These are phyloP conservation scores for Aspergillus affinis DNA, from an alignment of 495 filamentous ascomycete species.

Conservation along the genomic window DNA sequence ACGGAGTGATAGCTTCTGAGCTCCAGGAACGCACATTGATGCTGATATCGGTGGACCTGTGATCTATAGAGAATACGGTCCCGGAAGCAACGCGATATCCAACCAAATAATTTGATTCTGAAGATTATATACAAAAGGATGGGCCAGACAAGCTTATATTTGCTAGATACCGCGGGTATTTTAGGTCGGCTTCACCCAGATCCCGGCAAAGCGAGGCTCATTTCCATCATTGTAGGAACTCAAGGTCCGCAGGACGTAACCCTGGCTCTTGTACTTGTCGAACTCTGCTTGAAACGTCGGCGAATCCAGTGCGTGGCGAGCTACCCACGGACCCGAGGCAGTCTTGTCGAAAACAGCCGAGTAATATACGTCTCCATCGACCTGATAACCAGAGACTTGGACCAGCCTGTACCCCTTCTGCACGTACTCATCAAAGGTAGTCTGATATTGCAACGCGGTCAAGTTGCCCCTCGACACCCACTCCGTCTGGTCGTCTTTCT, in stretches of 20 bases:
- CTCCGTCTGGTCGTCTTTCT: conserved; percentile 8
- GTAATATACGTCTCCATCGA: conserved; percentile 14
- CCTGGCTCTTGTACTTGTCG: conserved; percentile 16
- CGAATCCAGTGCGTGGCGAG: conserved; percentile 22
- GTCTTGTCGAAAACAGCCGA: conserved; percentile 24
- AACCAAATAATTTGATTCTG: too few relatives aligned
- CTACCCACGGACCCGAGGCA: conserved; percentile 17
- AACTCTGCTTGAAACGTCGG: conserved; percentile 19
- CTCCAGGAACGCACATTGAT: not conserved
- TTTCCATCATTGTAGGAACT: conserved; percentile 19
- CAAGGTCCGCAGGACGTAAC: conserved; percentile 19
- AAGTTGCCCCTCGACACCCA: conserved; percentile 15
- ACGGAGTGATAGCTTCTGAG: not conserved
- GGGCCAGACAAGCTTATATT: not conserved
- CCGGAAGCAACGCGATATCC: too few relatives aligned
- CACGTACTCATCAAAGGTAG: conserved; percentile 17
- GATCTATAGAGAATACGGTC: not conserved
- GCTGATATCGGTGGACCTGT: not conserved
- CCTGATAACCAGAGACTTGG: conserved; percentile 21
- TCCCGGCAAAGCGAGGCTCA: conserved; percentile 21
- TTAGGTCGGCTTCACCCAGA: conserved; percentile 19
- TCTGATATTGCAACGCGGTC: conserved; percentile 19
- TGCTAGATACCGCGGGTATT: not conserved
- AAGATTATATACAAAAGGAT: not conserved
- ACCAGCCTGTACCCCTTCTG: conserved; percentile 21